Evolutionary conservation across 192 early-diverging fungal species (phyloP).

Genomic region (Backusella sp.): DNA sequence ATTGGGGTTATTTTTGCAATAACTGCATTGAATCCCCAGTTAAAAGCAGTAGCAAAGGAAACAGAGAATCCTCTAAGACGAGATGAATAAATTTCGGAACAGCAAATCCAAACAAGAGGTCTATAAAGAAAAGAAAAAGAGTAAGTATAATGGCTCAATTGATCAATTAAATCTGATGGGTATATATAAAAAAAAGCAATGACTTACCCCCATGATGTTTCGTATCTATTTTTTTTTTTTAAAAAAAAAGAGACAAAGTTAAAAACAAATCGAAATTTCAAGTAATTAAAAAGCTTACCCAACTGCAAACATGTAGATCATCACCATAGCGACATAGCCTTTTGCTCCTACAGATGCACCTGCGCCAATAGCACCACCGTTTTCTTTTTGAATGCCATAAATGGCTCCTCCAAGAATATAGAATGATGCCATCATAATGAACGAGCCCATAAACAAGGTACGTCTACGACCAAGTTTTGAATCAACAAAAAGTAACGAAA

Average conservation of each 20-base stretch:
- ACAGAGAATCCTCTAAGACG: conserved; percentile 65
- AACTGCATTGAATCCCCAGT: conserved; percentile 65
- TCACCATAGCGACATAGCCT: conserved; percentile 26
- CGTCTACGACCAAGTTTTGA: conserved; percentile 33
- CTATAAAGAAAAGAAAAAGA: conserved; percentile 39
- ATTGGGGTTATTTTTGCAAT: conserved; percentile 55
- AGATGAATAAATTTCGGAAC: conserved; percentile 76
- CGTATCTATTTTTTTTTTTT: neutral
- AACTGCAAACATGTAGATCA: conserved; percentile 29
- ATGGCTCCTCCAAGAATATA: conserved; percentile 29
- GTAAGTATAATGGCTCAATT: too few relatives aligned
- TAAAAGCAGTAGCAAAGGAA: conserved; percentile 64
- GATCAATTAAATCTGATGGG: too few relatives aligned
- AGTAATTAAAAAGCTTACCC: neutral
- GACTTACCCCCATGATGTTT: conserved; percentile 44
- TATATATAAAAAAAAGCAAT: too few relatives aligned
- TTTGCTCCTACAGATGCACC: conserved; percentile 16
- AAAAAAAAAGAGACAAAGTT: neutral
- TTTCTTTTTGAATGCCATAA: conserved; percentile 15
- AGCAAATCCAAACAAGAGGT: conserved; percentile 71
- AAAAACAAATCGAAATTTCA: neutral
- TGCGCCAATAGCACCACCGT: neutral
- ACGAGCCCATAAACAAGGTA: conserved; percentile 30
- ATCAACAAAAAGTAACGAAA: conserved; percentile 40
- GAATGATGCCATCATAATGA: conserved; percentile 29